Percentiles rank a stretch among this genome's conserved stretches.
Conservation (phyloP, 2,329 filamentous ascomycete genomes). For the Trichophyton benhamiae region DNA sequence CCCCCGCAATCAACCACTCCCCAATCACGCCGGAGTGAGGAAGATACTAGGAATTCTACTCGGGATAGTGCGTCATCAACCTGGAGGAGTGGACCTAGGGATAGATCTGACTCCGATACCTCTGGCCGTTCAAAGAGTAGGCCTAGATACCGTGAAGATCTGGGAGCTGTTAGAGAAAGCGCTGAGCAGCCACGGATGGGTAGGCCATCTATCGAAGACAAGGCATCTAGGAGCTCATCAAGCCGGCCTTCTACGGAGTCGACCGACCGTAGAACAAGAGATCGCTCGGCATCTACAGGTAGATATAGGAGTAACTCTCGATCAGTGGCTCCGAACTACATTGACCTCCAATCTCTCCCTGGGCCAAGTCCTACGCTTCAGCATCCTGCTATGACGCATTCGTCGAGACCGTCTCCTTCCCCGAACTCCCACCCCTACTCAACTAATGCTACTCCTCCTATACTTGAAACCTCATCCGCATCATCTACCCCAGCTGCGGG, state of each 20-base stretch:
- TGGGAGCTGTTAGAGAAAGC: constrained; percentile 40
- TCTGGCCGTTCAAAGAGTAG: constrained; percentile 45
- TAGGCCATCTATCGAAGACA: constrained; percentile 18
- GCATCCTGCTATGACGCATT: constrained; percentile 26
- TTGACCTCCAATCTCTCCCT: constrained; percentile 24
- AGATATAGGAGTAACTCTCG: constrained; percentile 30
- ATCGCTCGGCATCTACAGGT: constrained; percentile 29
- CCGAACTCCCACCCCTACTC: constrained; percentile 35
- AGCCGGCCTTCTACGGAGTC: constrained; percentile 24
- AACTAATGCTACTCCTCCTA: constrained; percentile 42
- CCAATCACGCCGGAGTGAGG: constrained; percentile 21
- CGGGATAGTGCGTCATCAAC: constrained; percentile 26
- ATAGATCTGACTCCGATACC: constrained; percentile 44
- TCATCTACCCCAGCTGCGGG: constrained; percentile 28
- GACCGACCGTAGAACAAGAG: constrained; percentile 13
- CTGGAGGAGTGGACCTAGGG: constrained; percentile 31
- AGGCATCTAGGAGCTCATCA: constrained; percentile 21
- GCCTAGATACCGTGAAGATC: constrained; percentile 40
- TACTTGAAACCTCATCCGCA: constrained; percentile 34
- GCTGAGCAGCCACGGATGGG: constrained; percentile 22
- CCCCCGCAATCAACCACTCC: constrained; percentile 7
- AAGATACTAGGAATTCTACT: constrained; percentile 22
- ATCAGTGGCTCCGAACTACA: constrained; percentile 19
- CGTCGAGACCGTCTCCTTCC: constrained; percentile 33
- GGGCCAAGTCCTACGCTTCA: constrained; percentile 15